Evolutionary conservation across 2,329 filamentous ascomycete genomes (phyloP), one percentile per base, ranked within the genome.

Genomic region (Xylariaceae sp.): DNA sequence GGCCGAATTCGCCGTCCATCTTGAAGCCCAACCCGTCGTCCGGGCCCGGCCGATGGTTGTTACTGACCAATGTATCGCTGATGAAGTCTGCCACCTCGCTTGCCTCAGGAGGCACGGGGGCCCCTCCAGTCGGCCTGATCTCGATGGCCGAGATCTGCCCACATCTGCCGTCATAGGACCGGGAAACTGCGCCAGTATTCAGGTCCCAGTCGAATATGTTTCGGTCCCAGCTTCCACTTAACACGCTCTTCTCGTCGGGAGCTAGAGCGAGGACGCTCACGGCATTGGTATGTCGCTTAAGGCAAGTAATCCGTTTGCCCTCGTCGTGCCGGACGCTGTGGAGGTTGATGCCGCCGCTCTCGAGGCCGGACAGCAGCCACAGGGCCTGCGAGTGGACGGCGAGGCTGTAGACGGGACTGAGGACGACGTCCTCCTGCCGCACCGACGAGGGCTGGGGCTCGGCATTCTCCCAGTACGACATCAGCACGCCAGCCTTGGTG

Each of bases 381-480:
- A 96, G 64, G 0, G 85, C 88, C 50, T 92, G 77, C 28, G 86
- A 87, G 42, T 98, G 87, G 5, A 93, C 82, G 2, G 92, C 92
- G 17, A 98, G 67, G 5, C 89, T 94, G 58, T 98, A 98, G 0
- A 98, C 90, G 0, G 92, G 88, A 8, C 87, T 94, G n/a, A 90
- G 61, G 5, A 73, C 62, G 16, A 75, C 63, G 3, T 85, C 80
- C 30, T 82, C 64, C 10, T 67, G 64, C 11, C 60, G 58, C 22
- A 58, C 49, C 6, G 50, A 46, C 0, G 61, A 57, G 1, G 52
- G 55, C 3, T 61, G 45, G 2, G 77, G 75, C 54, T 98, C 90
- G 56, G 95, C 89, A 51, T 96, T 98, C 58, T 95, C 92, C 92
- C 92, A 98, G 58, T 98, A 98, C 32, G 85, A 94, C 73, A 95